Evolutionary conservation across 768 basidiomycete species (phyloP).

Genomic region (Pleurotus tuoliensis): DNA sequence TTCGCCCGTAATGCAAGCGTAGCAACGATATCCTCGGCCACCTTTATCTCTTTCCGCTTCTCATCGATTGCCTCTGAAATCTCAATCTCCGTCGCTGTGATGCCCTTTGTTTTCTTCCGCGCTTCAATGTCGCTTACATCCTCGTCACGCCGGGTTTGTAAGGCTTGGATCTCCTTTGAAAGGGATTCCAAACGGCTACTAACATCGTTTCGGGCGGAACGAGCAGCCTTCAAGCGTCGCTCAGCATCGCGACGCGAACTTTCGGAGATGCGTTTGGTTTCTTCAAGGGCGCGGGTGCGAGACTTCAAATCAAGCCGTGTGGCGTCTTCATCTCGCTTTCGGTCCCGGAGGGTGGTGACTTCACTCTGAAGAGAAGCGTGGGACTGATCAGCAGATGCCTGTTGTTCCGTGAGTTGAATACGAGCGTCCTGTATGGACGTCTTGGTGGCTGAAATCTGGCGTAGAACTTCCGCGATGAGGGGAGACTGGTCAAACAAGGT

Average conservation of each 20-base stretch:
- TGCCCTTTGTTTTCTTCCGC: constrained; percentile 30
- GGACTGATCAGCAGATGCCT: constrained; percentile 50
- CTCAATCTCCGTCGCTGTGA: constrained; percentile 52
- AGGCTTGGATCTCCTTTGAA: constrained; percentile 53
- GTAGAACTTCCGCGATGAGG: constrained; percentile 68
- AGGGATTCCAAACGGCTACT: constrained; percentile 53
- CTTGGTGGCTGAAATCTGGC: constrained; percentile 65
- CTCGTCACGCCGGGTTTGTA: constrained; percentile 51
- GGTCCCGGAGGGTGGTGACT: constrained; percentile 66
- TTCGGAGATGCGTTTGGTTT: constrained; percentile 82
- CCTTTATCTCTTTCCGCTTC: constrained; percentile 58
- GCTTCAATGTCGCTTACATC: constrained; percentile 51
- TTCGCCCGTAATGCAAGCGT: constrained; percentile 62
- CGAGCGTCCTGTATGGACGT: constrained; percentile 64
- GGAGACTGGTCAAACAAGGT: constrained; percentile 58
- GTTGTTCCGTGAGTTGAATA: constrained; percentile 62
- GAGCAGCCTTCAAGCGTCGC: constrained; percentile 75
- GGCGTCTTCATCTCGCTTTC: constrained; percentile 81
- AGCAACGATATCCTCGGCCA: constrained; percentile 63
- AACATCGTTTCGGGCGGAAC: constrained; percentile 59
- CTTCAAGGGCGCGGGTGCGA: constrained; percentile 84
- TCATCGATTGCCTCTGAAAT: constrained; percentile 46
- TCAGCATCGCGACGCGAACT: constrained; percentile 79
- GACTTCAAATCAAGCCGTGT: constrained; percentile 73
- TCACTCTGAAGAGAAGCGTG: constrained; percentile 67